Base-by-base conservation (phyloP, 2,329 filamentous ascomycete species). In the Colletotrichum tamarilloi region DNA sequence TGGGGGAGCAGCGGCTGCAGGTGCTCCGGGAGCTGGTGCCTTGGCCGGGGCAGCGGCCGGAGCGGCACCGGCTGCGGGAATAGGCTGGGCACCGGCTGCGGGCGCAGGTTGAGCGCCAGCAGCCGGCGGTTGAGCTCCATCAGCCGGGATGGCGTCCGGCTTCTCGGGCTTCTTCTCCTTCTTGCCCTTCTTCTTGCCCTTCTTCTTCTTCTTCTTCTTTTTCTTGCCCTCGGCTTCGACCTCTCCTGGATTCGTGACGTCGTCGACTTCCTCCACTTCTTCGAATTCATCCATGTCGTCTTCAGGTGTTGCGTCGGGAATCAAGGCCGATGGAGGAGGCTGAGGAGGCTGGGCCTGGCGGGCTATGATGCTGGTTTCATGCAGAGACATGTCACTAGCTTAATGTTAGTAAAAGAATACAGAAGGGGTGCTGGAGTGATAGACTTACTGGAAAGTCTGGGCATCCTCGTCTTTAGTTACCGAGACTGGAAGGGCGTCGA, bases 201-300 rank as follows among this genome's bases (percentile, higher is more conserved):
- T 72, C 67, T 73, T 73, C 59, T 72, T 72, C 66, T 69, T 69
- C 60, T 71, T 72, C 65, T 68, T 72, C 68, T 72, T 73, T 57
- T 71, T 71, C 62, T 73, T 73, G 55, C 55, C 56, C 28, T 66
- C 30, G 4, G 67, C 71, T 4, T 73, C 67, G 4, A 71, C 71
- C 1, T 65, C 60, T 24, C 35, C 71, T 19, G 65, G 60, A 0
- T 49, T 60, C 22, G 3, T 19, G 6, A 38, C 19, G 1, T 56
- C 59, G 3, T 73, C 71, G 5, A 42, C 56, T 4, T 70, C 70
- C 1, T 59, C 69, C 1, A 71, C 71, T 8, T 73, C 70, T 1
- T 72, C 65, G 0, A 52, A 19, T 49, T 72, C 66, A 7, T 55
- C 53, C n/a, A 65, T 24, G 22, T 62, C 67, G 12, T 49, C 60